Conservation (phyloP, 768 basidiomycete genomes). For the Nevesoporus exiguus region DNA sequence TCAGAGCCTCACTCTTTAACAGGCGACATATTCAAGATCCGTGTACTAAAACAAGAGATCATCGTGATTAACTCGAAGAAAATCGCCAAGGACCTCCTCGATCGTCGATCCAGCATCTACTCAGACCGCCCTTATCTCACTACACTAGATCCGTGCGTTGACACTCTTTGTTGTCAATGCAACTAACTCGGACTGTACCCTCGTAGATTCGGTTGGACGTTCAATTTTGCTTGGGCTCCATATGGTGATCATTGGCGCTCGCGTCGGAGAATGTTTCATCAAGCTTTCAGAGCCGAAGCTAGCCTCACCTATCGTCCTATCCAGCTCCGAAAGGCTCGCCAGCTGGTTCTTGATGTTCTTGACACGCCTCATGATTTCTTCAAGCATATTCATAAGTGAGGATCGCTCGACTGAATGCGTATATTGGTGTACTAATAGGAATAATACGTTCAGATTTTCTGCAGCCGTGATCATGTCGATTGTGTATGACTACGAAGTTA, state of each 20-base stretch:
- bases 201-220: conserved; percentile 23
- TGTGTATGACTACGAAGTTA: conserved; percentile 38
- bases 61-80: conserved; percentile 25
- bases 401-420: not conserved
- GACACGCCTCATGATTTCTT: conserved; percentile 1
- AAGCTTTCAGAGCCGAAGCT: conserved; percentile 21
- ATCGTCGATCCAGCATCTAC: conserved; percentile 25
- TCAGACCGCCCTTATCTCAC: conserved; percentile 24
- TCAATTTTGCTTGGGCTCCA: conserved; percentile 14
- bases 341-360: conserved; percentile 19
- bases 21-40: conserved; percentile 23
- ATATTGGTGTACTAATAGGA: not conserved
- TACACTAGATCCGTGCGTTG: conserved; percentile 14
- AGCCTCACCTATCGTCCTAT: conserved; percentile 8
- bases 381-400: conserved; percentile 10
- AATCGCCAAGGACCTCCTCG: conserved; percentile 28
- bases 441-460: conserved; percentile 23
- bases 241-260: conserved; percentile 27
- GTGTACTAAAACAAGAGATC: conserved; percentile 20
- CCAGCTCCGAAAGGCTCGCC: conserved; percentile 20
- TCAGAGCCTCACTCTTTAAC: not conserved
- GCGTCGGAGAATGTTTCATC: conserved; percentile 23
- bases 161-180: not conserved
- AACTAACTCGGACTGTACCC: not conserved
- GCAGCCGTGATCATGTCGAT: conserved; percentile 39